These are phyloP conservation scores for Cordyceps fumosorosea DNA, from an alignment of 2,329 filamentous ascomycete genomes.

Conservation along the genomic window DNA sequence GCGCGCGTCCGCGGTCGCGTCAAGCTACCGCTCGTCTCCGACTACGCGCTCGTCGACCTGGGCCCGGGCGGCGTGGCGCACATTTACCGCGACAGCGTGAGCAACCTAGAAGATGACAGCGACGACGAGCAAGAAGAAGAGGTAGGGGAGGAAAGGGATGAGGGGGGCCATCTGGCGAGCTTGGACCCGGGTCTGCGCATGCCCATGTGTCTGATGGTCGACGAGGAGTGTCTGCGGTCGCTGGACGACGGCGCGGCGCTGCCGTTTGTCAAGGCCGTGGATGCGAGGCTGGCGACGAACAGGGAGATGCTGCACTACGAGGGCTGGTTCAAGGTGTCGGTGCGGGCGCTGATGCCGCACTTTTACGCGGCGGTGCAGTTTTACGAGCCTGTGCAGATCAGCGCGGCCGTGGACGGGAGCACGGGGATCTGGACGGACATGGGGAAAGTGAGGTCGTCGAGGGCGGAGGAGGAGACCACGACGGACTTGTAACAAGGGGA, in stretches of 20 bases:
- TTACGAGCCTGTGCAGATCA: neutral
- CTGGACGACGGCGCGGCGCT: neutral
- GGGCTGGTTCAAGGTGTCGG: slow-evolving; percentile 5
- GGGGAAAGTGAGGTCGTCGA: neutral
- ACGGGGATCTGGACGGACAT: neutral
- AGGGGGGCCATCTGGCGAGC: neutral
- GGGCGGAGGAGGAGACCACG: neutral
- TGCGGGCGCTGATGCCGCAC: neutral
- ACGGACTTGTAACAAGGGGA: neutral
- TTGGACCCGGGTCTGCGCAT: neutral
- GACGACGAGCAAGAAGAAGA: neutral
- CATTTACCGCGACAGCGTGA: neutral
- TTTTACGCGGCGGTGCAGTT: slow-evolving; percentile 4
- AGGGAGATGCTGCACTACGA: neutral
- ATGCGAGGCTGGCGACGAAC: neutral
- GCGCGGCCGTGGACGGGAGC: neutral
- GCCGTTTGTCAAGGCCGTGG: slow-evolving; percentile 4
- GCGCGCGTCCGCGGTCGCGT: neutral
- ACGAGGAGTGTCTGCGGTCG: neutral
- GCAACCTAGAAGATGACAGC: neutral
- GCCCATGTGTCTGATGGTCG: slow-evolving; percentile 8
- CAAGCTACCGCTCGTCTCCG: neutral
- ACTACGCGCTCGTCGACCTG: neutral
- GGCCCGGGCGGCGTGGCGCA: neutral
- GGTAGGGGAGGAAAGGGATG: neutral